Percentiles rank a stretch among this genome's conserved stretches.
Conservation (phyloP, 805 yeast genomes). For the Zygoascus flipseniorum region DNA sequence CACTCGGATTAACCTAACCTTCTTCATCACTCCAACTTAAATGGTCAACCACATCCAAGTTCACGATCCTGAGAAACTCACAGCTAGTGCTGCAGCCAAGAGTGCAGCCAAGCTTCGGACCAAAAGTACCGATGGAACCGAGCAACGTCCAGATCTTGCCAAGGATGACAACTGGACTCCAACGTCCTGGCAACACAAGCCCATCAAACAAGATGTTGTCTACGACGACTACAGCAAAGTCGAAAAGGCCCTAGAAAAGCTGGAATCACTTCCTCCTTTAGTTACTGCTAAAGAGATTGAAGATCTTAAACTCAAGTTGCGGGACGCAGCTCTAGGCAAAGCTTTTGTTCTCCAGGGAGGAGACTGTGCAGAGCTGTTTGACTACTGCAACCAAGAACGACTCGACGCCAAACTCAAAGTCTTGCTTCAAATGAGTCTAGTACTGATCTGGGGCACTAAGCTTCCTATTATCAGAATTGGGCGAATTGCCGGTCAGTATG, state of each 20-base stretch:
- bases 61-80: slow-evolving; percentile 28
- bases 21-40: neutral
- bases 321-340: slow-evolving; percentile 35
- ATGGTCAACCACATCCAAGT: slow-evolving; percentile 1
- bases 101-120: slow-evolving; percentile 33
- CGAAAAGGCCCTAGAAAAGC: slow-evolving; percentile 33
- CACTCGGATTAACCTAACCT: neutral
- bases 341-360: slow-evolving; percentile 39
- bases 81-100: slow-evolving; percentile 30
- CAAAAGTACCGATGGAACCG: slow-evolving; percentile 21
- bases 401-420: slow-evolving; percentile 36
- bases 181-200: slow-evolving; percentile 35
- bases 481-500: slow-evolving; percentile 38
- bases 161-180: slow-evolving; percentile 28
- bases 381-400: slow-evolving; percentile 33
- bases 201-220: slow-evolving; percentile 36
- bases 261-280: slow-evolving; percentile 35
- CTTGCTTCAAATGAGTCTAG: slow-evolving; percentile 35
- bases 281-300: slow-evolving; percentile 34
- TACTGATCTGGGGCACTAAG: slow-evolving; percentile 36
- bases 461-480: slow-evolving; percentile 35
- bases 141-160: slow-evolving; percentile 7
- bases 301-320: slow-evolving; percentile 25
- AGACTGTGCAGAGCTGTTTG: slow-evolving; percentile 38
- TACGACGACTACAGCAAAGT: slow-evolving; percentile 31